Percentiles rank a stretch among this genome's conserved stretches.
These are phyloP conservation scores for Aspergillus ochraceoroseus DNA, from an alignment of 2,329 filamentous ascomycete genomes.

Conservation along the genomic window DNA sequence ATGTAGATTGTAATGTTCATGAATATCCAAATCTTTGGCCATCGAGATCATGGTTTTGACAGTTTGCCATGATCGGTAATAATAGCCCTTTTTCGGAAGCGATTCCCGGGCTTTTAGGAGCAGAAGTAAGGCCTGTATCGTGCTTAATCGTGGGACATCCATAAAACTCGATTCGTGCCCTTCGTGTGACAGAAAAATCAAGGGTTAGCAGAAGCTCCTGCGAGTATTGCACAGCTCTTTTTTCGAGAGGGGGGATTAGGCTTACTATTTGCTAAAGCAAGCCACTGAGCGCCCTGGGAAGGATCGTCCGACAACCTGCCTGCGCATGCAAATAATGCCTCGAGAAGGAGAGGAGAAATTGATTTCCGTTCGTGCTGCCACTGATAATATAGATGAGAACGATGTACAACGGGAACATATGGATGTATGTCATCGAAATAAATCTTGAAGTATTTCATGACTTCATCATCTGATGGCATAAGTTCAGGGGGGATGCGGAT, in stretches of 20 bases:
- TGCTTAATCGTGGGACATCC: conserved; percentile 84
- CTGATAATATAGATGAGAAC: conserved; percentile 75
- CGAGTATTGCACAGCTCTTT: too few relatives aligned
- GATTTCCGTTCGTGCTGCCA: conserved; percentile 78
- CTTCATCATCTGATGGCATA: conserved; percentile 83
- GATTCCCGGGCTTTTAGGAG: conserved; percentile 87
- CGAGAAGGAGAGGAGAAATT: conserved; percentile 82
- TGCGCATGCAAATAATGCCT: conserved; percentile 86
- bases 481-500: conserved; percentile 86
- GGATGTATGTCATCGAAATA: conserved; percentile 90
- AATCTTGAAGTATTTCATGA: conserved; percentile 78
- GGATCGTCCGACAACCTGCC: conserved; percentile 78
- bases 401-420: conserved; percentile 85
- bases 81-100: conserved; percentile 89
- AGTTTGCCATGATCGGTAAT: conserved; percentile 95
- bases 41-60: conserved; percentile 88
- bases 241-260: too few relatives aligned
- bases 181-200: conserved; percentile 40
- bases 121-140: conserved; percentile 81
- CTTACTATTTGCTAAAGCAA: conserved; percentile 79
- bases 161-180: conserved; percentile 91
- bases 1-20: conserved; percentile 80
- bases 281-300: conserved; percentile 82
- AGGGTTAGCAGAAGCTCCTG: conserved; percentile 16
- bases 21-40: conserved; percentile 83